Evolutionary conservation across 352 stramenopile genomes (phyloP).

Genomic region (Phytophthora nicotianae): DNA sequence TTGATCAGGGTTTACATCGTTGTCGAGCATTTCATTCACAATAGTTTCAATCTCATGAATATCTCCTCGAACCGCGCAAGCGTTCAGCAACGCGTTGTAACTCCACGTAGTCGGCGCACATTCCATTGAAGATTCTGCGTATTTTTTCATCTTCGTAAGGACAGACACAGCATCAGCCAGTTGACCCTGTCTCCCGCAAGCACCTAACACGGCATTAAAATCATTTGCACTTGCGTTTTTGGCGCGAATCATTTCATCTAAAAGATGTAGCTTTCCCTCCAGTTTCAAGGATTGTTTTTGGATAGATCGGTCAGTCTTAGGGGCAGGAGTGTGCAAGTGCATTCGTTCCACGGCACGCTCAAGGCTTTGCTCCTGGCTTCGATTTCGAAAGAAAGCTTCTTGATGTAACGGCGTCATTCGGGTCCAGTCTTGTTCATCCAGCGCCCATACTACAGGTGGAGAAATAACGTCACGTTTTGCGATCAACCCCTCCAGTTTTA

Average conservation of each 20-base stretch:
- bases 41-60: constrained; percentile 36
- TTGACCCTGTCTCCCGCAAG: constrained; percentile 39
- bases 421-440: constrained; percentile 27
- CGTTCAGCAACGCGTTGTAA: constrained; percentile 61
- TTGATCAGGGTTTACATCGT: constrained; percentile 32
- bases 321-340: neutral
- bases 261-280: constrained; percentile 34
- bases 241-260: constrained; percentile 43
- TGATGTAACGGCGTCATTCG: constrained; percentile 20
- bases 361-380: constrained; percentile 30
- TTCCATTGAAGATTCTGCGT: constrained; percentile 13
- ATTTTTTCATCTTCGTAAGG: constrained; percentile 43
- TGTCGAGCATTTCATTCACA: constrained; percentile 44
- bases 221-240: constrained; percentile 22
- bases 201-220: constrained; percentile 47
- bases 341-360: constrained; percentile 27
- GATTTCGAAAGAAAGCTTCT: constrained; percentile 23
- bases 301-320: constrained; percentile 10
- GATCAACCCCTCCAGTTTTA: constrained; percentile 21
- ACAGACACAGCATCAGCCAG: constrained; percentile 41
- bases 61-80: constrained; percentile 40
- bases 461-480: constrained; percentile 24
- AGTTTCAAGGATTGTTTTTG: constrained; percentile 31
- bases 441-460: constrained; percentile 26
- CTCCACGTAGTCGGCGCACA: constrained; percentile 33